Percentiles rank a stretch among this genome's conserved stretches.
phyloP scores from a whole-genome alignment of 2,329 filamentous ascomycete genomes.

The Alternaria longipes region DNA sequence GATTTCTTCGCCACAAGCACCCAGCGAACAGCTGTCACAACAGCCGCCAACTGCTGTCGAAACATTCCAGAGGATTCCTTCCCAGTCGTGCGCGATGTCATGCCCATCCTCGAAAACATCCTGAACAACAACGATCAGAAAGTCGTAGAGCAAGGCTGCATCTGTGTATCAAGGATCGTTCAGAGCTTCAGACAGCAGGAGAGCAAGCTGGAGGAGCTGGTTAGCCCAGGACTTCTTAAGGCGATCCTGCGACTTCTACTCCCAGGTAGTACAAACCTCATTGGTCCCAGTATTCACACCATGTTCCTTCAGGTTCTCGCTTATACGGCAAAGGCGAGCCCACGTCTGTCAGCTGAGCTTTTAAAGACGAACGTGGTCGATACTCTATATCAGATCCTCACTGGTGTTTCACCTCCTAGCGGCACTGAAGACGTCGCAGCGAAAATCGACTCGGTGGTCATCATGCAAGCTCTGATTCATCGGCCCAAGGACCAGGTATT shows the following conservation, averaged over 20 bases:
- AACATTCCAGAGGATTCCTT: slow-evolving; percentile 97
- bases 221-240: slow-evolving; percentile 85
- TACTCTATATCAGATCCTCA: slow-evolving; percentile 95
- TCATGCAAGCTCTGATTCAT: slow-evolving; percentile 98
- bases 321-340: slow-evolving; percentile 89
- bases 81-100: slow-evolving; percentile 88
- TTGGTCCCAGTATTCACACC: slow-evolving; percentile 93
- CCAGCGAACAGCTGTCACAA: slow-evolving; percentile 94
- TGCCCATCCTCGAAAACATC: slow-evolving; percentile 93
- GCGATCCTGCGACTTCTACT: slow-evolving; percentile 87
- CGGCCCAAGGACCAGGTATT: slow-evolving; percentile 94
- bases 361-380: slow-evolving; percentile 98
- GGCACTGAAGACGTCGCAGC: slow-evolving; percentile 79
- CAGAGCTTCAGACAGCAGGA: slow-evolving; percentile 95
- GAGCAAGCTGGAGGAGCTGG: slow-evolving; percentile 87
- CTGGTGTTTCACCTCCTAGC: slow-evolving; percentile 88
- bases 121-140: slow-evolving; percentile 92
- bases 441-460: slow-evolving; percentile 94
- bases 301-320: slow-evolving; percentile 93
- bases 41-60: slow-evolving; percentile 96
- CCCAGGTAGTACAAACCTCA: slow-evolving; percentile 93
- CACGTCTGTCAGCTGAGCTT: slow-evolving; percentile 84
- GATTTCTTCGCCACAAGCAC: slow-evolving; percentile 99
- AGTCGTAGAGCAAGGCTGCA: slow-evolving; percentile 94
- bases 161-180: slow-evolving; percentile 94